phyloP scores from a whole-genome alignment of 169 alveolate species.

The Plasmodium berghei region DNA sequence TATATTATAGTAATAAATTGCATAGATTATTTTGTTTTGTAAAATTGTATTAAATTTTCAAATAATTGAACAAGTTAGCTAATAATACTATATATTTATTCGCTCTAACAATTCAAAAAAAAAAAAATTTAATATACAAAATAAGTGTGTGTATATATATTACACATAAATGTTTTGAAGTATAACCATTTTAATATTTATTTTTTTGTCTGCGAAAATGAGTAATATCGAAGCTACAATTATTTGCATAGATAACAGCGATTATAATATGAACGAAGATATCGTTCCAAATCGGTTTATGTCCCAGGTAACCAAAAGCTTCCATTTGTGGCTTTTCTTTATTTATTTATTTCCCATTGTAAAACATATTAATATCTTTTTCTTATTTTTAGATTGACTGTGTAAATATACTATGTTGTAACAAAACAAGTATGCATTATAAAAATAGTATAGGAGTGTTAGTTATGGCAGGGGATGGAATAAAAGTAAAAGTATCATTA shows the following conservation, averaged over 20 bases:
- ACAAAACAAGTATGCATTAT: constrained; percentile 91
- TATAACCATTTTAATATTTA: neutral
- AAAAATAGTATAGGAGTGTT: constrained; percentile 96
- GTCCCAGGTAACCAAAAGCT: constrained; percentile 78
- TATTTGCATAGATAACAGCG: constrained; percentile 97
- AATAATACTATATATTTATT: too few relatives aligned
- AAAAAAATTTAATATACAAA: too few relatives aligned
- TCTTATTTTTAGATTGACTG: too few relatives aligned
- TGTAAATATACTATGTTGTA: constrained; percentile 88
- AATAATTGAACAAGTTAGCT: too few relatives aligned
- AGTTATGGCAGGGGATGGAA: constrained; percentile 95
- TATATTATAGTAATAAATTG: too few relatives aligned
- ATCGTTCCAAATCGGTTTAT: constrained; percentile 93
- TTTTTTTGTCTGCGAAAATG: constrained; percentile 83
- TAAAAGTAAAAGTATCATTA: constrained; percentile 93
- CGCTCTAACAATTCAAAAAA: too few relatives aligned
- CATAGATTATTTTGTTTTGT: too few relatives aligned
- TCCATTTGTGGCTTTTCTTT: too few relatives aligned
- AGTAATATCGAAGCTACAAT: constrained; percentile 95
- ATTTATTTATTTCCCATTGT: too few relatives aligned
- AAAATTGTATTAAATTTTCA: too few relatives aligned
- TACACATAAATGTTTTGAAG: neutral
- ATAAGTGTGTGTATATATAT: too few relatives aligned
- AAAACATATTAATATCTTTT: too few relatives aligned
- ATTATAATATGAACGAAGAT: constrained; percentile 97